These are phyloP conservation scores for Steccherinum ochraceum DNA, from an alignment of 768 basidiomycete genomes.

Conservation along the genomic window DNA sequence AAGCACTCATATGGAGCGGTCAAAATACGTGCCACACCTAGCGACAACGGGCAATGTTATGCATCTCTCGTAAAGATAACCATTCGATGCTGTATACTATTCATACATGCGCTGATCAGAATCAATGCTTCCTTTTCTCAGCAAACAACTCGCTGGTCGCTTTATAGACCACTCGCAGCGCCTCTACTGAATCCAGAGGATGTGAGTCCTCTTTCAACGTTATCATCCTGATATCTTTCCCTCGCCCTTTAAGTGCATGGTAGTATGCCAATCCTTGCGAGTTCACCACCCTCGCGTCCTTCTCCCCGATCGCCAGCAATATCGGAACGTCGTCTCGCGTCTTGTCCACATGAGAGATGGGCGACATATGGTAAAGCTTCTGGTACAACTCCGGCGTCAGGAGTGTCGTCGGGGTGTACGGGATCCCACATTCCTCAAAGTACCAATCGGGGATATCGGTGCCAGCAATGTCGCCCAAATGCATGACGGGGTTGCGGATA, in stretches of 20 bases:
- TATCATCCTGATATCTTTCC: slow-evolving; percentile 47
- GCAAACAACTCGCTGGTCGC: background rate
- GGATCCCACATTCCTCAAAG: slow-evolving; percentile 34
- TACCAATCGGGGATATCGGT: slow-evolving; percentile 71
- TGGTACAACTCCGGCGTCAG: slow-evolving; percentile 41
- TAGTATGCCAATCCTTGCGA: slow-evolving; percentile 59
- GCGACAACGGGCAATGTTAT: no score
- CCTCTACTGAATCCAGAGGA: slow-evolving; percentile 58
- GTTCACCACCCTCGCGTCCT: slow-evolving; percentile 57
- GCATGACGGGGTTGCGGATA: slow-evolving; percentile 66
- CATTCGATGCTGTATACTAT: no score
- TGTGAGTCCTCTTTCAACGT: slow-evolving; percentile 59
- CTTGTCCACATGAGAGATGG: slow-evolving; percentile 43
- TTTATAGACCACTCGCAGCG: slow-evolving; percentile 10
- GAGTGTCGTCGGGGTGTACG: slow-evolving; percentile 27
- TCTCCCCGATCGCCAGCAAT: slow-evolving; percentile 51
- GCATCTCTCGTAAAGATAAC: no score
- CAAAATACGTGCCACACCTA: no score
- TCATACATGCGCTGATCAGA: no score
- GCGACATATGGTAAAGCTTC: slow-evolving; percentile 43
- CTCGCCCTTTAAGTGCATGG: slow-evolving; percentile 50
- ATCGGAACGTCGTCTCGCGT: slow-evolving; percentile 32
- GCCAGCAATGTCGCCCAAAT: slow-evolving; percentile 44
- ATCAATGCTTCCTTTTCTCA: background rate
- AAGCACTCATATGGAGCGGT: no score